Conservation (phyloP, 106 monocot species). For the Dendrobium nobile region DNA sequence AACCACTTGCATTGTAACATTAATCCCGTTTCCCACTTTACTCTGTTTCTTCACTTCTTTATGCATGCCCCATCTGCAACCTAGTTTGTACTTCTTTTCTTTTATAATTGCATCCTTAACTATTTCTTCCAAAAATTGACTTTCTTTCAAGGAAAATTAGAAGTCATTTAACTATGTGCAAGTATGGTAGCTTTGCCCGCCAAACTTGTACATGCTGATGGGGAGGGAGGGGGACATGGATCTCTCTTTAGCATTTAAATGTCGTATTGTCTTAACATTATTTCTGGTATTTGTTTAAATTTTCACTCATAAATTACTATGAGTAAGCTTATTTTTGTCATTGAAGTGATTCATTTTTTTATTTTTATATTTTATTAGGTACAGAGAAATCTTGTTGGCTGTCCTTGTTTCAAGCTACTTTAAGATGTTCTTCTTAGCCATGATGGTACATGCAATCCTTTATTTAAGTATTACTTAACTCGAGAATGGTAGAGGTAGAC, state of each 20-base stretch:
- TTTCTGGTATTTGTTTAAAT: not conserved
- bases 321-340: not conserved
- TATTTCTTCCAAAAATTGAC: not conserved
- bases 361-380: conserved; percentile 26
- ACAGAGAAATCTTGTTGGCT: conserved; percentile 38
- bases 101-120: not conserved
- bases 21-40: not conserved
- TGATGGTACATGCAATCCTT: conserved; percentile 46
- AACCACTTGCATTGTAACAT: not conserved
- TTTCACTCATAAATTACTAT: not conserved
- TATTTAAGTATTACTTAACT: not conserved
- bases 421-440: conserved; percentile 64
- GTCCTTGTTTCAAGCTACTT: conserved; percentile 86
- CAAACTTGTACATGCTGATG: not conserved
- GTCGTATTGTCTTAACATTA: not conserved
- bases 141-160: not conserved
- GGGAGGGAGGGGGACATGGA: not conserved
- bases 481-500: too few species aligned
- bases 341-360: not conserved
- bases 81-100: not conserved
- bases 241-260: not conserved
- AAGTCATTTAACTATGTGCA: not conserved
- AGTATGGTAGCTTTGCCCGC: not conserved
- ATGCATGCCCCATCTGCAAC: not conserved
- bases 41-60: not conserved